These are phyloP conservation scores for Pyrenochaeta sp. DNA, from an alignment of 2,329 filamentous ascomycete genomes.

Conservation along the genomic window DNA sequence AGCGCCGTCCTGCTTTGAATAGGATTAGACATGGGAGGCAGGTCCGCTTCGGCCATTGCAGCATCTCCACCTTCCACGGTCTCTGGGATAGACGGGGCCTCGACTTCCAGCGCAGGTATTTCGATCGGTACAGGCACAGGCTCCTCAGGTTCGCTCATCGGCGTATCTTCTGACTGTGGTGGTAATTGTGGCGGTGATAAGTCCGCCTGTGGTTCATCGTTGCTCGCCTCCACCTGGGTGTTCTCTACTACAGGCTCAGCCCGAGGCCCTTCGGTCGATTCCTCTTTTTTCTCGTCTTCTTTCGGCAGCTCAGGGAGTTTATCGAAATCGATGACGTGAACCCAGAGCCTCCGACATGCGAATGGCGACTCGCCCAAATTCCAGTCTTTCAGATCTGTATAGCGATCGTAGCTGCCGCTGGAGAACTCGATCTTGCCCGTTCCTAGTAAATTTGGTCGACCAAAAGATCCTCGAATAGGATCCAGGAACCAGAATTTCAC, in stretches of 20 bases:
- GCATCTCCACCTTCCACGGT: constrained; percentile 24
- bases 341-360: constrained; percentile 43
- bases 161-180: constrained; percentile 43
- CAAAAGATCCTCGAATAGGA: constrained; percentile 36
- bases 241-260: not conserved
- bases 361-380: constrained; percentile 30
- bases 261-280: constrained; percentile 2
- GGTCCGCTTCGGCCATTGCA: constrained; percentile 34
- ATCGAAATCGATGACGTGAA: constrained; percentile 42
- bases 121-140: constrained; percentile 9
- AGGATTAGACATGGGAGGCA: constrained; percentile 23
- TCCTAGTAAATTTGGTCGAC: constrained; percentile 39
- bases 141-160: constrained; percentile 51
- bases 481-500: constrained; percentile 53
- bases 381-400: constrained; percentile 37
- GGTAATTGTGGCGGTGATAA: constrained; percentile 12
- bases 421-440: constrained; percentile 46
- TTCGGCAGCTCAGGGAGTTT: constrained; percentile 42
- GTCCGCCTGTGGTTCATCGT: constrained; percentile 6
- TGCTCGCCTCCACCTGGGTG: constrained; percentile 6
- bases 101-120: constrained; percentile 9
- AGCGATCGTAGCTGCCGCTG: constrained; percentile 39
- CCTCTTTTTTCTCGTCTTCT: constrained; percentile 13
- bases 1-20: constrained; percentile 19
- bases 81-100: constrained; percentile 1